Base-by-base conservation (phyloP, 306 rosid species). In the Acacia acuminata region DNA sequence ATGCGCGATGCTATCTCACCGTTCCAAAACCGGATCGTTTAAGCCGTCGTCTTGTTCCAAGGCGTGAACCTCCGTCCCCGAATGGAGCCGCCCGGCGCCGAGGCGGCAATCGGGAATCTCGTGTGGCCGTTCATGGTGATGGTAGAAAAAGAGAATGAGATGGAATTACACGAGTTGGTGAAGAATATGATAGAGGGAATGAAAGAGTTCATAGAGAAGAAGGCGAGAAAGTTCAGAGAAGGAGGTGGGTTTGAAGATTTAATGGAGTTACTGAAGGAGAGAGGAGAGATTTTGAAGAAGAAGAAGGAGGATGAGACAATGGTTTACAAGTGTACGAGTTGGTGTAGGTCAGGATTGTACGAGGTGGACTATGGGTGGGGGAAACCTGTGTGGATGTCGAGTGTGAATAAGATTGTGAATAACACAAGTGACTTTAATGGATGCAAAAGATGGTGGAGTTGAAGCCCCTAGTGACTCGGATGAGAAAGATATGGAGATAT, bases 61-160 rank as follows among this genome's bases (percentile, higher is more conserved):
- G 92, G 85, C 0, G 87, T 89, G 82, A 86, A 89, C 22, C 90
- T 89, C 3, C 90, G 90, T 66, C 53, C 84, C 2, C 69, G 87
- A n/a, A 80, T 84, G 88, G 81, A 73, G 0, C 92, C 88, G 0
- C n/a, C 64, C 70, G 2, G 56, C 86, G 50, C 66, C 90, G 87
- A 66, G 8, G 76, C 53, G 0, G 82, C 82, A 0, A 9, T 84
- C 3, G 90, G 92, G 63, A 89, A 89, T 48, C 48, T 89, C 0
- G 82, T 86, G 44, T 89, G 90, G 92, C 74, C 92, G 19, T 84
- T 89, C 0, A 34, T 25, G 30, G 85, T 84, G 55, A 79, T 55
- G 10, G 84, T 70, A 19, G 88, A 89, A 72, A 67, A 89, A 48
- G 92, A 80, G 40, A 14, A 65, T 4, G 80, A 89, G 13, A 1